Percentiles rank a stretch among this genome's conserved stretches.
phyloP scores from a whole-genome alignment of 441 rosid species.

The Bocquillonia castaneifolia region DNA sequence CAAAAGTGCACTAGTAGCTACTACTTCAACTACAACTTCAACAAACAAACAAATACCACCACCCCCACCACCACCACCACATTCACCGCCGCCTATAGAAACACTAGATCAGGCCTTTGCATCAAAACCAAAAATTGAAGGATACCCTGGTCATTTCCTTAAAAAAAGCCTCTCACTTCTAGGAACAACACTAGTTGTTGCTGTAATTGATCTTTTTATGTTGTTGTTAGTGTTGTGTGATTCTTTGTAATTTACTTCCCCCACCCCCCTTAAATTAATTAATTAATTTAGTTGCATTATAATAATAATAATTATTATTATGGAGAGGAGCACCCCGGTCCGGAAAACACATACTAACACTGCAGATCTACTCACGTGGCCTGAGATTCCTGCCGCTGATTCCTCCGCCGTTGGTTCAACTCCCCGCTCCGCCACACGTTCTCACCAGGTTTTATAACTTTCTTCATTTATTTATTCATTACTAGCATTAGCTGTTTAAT shows the following conservation, averaged over 20 bases:
- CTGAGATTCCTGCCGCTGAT: constrained; percentile 63
- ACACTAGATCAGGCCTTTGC: constrained; percentile 25
- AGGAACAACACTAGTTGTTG: no score
- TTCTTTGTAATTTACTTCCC: background rate
- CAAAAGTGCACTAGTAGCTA: constrained; percentile 24
- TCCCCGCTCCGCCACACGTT: constrained; percentile 53
- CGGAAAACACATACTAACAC: constrained; percentile 83
- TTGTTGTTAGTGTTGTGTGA: background rate
- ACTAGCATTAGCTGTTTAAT: background rate
- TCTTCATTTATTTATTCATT: background rate
- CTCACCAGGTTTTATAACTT: constrained; percentile 61
- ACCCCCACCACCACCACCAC: background rate
- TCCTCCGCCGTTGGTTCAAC: constrained; percentile 47
- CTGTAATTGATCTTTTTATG: background rate
- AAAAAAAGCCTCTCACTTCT: background rate
- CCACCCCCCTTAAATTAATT: no score
- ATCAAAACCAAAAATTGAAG: background rate
- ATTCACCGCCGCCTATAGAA: background rate
- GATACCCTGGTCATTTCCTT: constrained; percentile 29
- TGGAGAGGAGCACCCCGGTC: constrained; percentile 90
- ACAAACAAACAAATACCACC: constrained; percentile 9
- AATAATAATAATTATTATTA: constrained; percentile 18
- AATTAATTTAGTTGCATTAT: no score
- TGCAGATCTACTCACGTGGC: constrained; percentile 98
- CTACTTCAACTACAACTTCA: constrained; percentile 18